A percentile compares a stretch with the other conserved stretches of the same genome.
Conservation (phyloP, 176 grass and related monocot species). For the Ampelocalamus luodianensis region DNA sequence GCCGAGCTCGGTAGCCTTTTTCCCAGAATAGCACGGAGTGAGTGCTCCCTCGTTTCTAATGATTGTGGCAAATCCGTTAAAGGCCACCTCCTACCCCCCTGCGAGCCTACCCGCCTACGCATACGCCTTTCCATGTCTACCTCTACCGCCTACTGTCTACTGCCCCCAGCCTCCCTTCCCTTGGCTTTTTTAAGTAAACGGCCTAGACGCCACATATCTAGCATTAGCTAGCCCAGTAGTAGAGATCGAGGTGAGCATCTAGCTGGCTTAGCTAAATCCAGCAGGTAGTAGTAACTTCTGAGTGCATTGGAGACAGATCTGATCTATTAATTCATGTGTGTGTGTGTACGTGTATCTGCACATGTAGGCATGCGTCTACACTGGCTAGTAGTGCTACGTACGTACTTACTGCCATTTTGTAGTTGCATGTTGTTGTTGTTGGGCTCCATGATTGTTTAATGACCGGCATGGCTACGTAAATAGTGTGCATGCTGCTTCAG, state of each 20-base stretch:
- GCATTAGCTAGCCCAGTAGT: neutral
- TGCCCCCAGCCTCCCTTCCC: neutral
- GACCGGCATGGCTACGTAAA: too few relatives aligned
- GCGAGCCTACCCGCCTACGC: neutral
- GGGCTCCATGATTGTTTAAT: too few relatives aligned
- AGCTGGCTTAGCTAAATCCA: slow-evolving; percentile 41
- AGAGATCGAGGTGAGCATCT: slow-evolving; percentile 13
- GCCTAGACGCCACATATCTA: neutral
- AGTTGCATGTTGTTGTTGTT: neutral
- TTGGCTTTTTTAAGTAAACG: slow-evolving; percentile 56
- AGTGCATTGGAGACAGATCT: neutral
- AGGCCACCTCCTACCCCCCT: slow-evolving; percentile 32
- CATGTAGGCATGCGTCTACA: neutral
- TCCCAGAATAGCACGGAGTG: slow-evolving; percentile 59
- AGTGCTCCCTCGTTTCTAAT: slow-evolving; percentile 69
- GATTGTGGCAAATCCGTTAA: slow-evolving; percentile 83
- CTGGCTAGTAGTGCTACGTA: neutral
- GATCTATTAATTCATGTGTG: neutral
- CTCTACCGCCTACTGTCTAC: slow-evolving; percentile 23
- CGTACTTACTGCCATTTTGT: neutral
- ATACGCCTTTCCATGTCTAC: slow-evolving; percentile 48
- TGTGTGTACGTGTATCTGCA: neutral
- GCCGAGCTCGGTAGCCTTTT: slow-evolving; percentile 21
- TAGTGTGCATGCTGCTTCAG: too few relatives aligned
- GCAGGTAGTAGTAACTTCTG: neutral